Percentiles rank a stretch among this genome's conserved stretches.
phyloP scores from a whole-genome alignment of 345 rosid species.

The Euphorbia lathyris region DNA sequence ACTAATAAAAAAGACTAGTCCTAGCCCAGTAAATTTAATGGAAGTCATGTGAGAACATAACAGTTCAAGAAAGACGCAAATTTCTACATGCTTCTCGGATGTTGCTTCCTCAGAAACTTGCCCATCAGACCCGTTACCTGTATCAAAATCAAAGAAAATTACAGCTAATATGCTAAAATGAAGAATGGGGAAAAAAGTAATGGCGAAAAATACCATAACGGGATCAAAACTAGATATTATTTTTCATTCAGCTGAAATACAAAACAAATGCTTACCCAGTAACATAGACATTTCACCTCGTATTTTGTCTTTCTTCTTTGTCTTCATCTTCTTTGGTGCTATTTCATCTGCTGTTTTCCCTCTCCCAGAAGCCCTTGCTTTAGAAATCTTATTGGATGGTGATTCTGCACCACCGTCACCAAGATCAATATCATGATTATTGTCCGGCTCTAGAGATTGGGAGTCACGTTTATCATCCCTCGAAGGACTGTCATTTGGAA shows the following conservation, averaged over 20 bases:
- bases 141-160: constrained; percentile 17
- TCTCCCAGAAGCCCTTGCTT: constrained; percentile 28
- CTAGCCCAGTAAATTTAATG: not conserved
- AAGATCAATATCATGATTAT: constrained; percentile 3
- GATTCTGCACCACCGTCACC: constrained; percentile 23
- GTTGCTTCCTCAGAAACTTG: constrained; percentile 24
- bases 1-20: not conserved
- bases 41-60: not conserved
- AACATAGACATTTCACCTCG: constrained; percentile 32
- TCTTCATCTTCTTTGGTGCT: constrained; percentile 33
- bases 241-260: not conserved
- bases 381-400: constrained; percentile 22
- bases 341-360: constrained; percentile 24
- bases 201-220: not conserved
- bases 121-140: constrained; percentile 37
- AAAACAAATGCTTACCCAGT: not conserved
- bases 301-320: constrained; percentile 13
- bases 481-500: constrained; percentile 35
- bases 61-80: constrained; percentile 17
- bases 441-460: constrained; percentile 26
- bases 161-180: not conserved
- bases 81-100: constrained; percentile 32
- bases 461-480: constrained; percentile 28
- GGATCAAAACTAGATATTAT: not conserved
- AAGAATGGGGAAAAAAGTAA: not conserved